Percentiles rank a stretch among this genome's conserved stretches.
These are phyloP conservation scores for Alnus glutinosa DNA, from an alignment of 306 rosid species.

Conservation along the genomic window DNA sequence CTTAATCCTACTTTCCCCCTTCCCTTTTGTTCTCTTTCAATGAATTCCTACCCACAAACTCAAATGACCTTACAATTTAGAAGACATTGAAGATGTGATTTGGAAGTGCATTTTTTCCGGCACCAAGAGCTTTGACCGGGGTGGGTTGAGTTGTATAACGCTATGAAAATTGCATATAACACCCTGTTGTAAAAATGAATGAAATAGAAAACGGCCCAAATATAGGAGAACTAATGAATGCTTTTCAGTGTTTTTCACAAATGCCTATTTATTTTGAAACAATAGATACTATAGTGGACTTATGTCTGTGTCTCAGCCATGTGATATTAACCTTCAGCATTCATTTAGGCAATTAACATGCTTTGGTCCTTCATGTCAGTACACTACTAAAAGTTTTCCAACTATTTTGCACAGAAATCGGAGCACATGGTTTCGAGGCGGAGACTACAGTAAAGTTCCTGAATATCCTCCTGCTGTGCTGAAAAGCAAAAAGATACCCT, in stretches of 20 bases:
- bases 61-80: neutral
- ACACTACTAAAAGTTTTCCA: neutral
- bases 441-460: slow-evolving; percentile 36
- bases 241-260: neutral
- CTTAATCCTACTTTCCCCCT: neutral
- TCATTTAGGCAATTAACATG: neutral
- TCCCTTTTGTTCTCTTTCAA: neutral
- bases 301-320: neutral
- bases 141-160: neutral
- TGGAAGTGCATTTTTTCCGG: neutral
- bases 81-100: too few species aligned
- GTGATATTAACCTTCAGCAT: neutral
- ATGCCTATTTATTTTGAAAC: neutral
- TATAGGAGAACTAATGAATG: neutral
- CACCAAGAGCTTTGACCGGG: neutral
- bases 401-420: slow-evolving; percentile 47
- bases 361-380: neutral
- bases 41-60: neutral
- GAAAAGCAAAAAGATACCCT: too few species aligned
- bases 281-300: neutral
- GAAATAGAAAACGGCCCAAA: neutral
- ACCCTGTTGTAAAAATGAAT: neutral
- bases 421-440: slow-evolving; percentile 76
- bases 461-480: slow-evolving; percentile 16
- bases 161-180: neutral